A percentile compares a stretch with the other conserved stretches of the same genome.
Conservation (phyloP, 306 rosid species). For the Pyrus pyrifolia region DNA sequence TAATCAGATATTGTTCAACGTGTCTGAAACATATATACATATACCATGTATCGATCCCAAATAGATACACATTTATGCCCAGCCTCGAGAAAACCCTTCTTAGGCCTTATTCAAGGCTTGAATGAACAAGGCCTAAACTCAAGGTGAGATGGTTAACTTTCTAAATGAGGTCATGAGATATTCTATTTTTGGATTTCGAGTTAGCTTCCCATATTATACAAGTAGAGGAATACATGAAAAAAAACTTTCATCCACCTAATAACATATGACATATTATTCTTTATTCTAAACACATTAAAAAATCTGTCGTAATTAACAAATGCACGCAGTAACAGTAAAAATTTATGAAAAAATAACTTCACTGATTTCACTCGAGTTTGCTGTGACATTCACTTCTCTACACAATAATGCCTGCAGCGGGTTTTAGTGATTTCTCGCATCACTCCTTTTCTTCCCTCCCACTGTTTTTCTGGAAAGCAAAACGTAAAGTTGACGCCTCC, state of each 20-base stretch:
- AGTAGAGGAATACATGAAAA: too few species aligned
- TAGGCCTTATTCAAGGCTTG: neutral
- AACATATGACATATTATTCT: too few species aligned
- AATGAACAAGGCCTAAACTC: neutral
- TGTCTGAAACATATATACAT: too few species aligned
- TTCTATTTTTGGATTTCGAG: too few species aligned
- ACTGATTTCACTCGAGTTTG: constrained; percentile 36
- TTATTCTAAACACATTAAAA: too few species aligned
- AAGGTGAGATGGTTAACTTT: neutral
- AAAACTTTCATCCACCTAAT: too few species aligned
- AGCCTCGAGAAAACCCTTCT: neutral
- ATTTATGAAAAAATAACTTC: constrained; percentile 8
- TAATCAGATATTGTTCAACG: too few species aligned
- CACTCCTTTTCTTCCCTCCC: constrained; percentile 15
- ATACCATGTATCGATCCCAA: too few species aligned
- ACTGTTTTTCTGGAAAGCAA: constrained; percentile 49
- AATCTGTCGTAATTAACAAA: neutral
- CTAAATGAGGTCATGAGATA: too few species aligned
- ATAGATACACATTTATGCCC: neutral
- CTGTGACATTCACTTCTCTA: constrained; percentile 52
- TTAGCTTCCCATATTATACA: too few species aligned
- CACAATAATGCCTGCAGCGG: constrained; percentile 68
- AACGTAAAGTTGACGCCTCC: constrained; percentile 86
- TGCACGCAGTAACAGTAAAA: constrained; percentile 28
- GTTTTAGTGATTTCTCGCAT: constrained; percentile 34